Evolutionary conservation across 208 protist species (phyloP).

Genomic region (Trypanosoma scelopori): DNA sequence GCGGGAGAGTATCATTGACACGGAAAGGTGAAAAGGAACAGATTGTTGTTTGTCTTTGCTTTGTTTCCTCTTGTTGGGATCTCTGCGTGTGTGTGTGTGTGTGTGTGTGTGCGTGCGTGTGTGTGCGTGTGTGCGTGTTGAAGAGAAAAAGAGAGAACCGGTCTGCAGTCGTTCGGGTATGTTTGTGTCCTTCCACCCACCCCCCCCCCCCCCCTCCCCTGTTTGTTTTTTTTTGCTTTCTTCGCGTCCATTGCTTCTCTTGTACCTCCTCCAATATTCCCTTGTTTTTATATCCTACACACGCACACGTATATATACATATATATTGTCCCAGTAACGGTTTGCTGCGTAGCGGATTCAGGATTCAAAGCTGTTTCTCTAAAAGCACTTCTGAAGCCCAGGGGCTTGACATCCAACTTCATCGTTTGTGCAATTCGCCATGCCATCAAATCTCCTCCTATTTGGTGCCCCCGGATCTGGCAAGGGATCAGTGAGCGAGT

Average conservation of each 20-base stretch:
- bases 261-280: neutral
- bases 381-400: constrained; percentile 6
- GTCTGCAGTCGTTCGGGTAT: neutral
- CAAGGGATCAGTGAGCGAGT: constrained; percentile 82
- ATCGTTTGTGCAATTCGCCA: constrained; percentile 12
- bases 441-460: constrained; percentile 70
- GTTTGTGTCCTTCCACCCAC: constrained; percentile 4
- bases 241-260: neutral
- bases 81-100: neutral
- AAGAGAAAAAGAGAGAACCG: neutral
- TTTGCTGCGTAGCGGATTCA: constrained; percentile 12
- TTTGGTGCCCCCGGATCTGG: constrained; percentile 79
- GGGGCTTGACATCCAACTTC: neutral
- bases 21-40: neutral
- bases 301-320: too few species aligned
- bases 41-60: neutral
- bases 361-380: constrained; percentile 8
- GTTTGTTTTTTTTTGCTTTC: neutral
- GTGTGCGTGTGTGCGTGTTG: constrained; percentile 1
- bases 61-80: neutral
- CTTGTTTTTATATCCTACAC: too few species aligned
- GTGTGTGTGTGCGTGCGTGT: constrained; percentile 5
- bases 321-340: neutral
- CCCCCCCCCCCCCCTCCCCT: too few species aligned
- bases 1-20: constrained; percentile 8